These are phyloP conservation scores for Juglanconis juglandina DNA, from an alignment of 2,329 filamentous ascomycete genomes.

Conservation along the genomic window DNA sequence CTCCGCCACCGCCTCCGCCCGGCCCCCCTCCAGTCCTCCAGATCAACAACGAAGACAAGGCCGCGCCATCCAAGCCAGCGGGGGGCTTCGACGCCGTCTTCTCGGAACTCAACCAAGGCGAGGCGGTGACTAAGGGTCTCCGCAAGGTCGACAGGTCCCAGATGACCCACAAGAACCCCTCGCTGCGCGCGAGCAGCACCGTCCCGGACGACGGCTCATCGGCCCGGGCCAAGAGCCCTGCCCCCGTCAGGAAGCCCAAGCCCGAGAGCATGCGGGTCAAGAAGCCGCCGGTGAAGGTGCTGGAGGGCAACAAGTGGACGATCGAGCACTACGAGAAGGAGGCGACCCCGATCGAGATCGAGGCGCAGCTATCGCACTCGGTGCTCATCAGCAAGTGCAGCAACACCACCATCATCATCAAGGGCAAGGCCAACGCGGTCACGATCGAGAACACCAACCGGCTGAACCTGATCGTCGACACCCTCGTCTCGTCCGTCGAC, in stretches of 20 bases:
- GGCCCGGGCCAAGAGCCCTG: slow-evolving; percentile 73
- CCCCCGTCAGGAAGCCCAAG: slow-evolving; percentile 83
- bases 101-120: slow-evolving; percentile 83
- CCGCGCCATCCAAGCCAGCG: slow-evolving; percentile 40
- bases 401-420: slow-evolving; percentile 84
- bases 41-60: slow-evolving; percentile 44
- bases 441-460: slow-evolving; percentile 87
- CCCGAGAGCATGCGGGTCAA: slow-evolving; percentile 80
- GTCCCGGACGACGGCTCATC: slow-evolving; percentile 55
- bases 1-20: slow-evolving; percentile 67
- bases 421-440: slow-evolving; percentile 94
- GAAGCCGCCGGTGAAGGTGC: slow-evolving; percentile 74
- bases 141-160: slow-evolving; percentile 92
- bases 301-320: slow-evolving; percentile 90
- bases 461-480: slow-evolving; percentile 82
- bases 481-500: slow-evolving; percentile 85
- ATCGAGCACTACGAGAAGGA: slow-evolving; percentile 91
- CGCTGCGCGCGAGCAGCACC: slow-evolving; percentile 68
- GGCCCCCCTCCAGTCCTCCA: slow-evolving; percentile 66
- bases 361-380: slow-evolving; percentile 79
- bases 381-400: slow-evolving; percentile 89
- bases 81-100: slow-evolving; percentile 84
- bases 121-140: slow-evolving; percentile 80
- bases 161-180: slow-evolving; percentile 98
- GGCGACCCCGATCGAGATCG: slow-evolving; percentile 69